These are phyloP conservation scores for Scedosporium aurantiacum DNA, from an alignment of 2,329 filamentous ascomycete species.

Conservation along the genomic window DNA sequence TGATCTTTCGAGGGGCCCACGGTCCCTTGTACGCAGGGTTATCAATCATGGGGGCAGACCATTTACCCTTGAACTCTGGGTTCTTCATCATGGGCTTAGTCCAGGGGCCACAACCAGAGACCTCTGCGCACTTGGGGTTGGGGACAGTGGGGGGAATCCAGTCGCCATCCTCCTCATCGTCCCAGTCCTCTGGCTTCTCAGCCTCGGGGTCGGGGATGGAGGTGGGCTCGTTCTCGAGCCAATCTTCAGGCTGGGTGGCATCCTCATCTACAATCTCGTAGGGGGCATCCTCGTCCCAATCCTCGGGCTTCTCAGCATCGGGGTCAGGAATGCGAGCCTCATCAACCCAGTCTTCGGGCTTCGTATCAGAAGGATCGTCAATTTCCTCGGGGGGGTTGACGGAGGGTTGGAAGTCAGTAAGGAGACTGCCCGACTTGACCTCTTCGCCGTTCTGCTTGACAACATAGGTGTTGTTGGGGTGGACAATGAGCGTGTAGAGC, in stretches of 20 bases:
- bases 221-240: constrained; percentile 81
- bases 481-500: constrained; percentile 93
- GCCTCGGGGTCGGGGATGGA: constrained; percentile 86
- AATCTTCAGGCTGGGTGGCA: constrained; percentile 84
- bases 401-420: constrained; percentile 86
- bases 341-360: constrained; percentile 95
- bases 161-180: constrained; percentile 98
- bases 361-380: constrained; percentile 83
- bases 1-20: constrained; percentile 91
- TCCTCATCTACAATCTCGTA: constrained; percentile 93
- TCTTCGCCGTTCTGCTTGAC: constrained; percentile 86
- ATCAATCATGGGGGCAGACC: constrained; percentile 83
- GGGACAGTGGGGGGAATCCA: constrained; percentile 82
- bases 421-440: constrained; percentile 78
- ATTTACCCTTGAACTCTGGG: constrained; percentile 98
- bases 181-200: constrained; percentile 97
- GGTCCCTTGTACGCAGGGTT: constrained; percentile 97
- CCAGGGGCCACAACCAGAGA: constrained; percentile 90
- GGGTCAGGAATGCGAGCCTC: constrained; percentile 84
- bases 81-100: constrained; percentile 85
- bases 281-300: constrained; percentile 98
- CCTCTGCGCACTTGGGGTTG: constrained; percentile 93
- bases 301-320: constrained; percentile 88
- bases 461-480: constrained; percentile 89
- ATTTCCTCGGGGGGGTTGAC: constrained; percentile 95